phyloP scores from a whole-genome alignment of 129 eudicot species.

The Flaveria bidentis region DNA sequence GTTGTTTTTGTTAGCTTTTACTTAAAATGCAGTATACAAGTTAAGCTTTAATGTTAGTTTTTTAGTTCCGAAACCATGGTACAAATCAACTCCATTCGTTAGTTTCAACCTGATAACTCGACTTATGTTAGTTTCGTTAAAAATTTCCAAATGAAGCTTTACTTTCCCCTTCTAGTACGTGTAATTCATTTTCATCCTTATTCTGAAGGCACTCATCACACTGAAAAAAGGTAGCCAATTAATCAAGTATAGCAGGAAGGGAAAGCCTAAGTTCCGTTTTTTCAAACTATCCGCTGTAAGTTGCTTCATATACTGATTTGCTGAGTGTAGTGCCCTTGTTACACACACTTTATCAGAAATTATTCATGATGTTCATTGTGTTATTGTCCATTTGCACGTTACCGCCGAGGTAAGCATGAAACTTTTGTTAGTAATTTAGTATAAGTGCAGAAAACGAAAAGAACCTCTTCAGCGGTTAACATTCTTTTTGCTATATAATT shows the following conservation, averaged over 20 bases:
- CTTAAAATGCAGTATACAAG: background rate
- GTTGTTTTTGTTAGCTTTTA: background rate
- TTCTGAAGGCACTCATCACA: conserved; percentile 65
- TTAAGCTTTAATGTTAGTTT: background rate
- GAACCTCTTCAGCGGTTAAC: background rate
- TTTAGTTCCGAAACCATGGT: background rate
- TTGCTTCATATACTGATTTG: conserved; percentile 22
- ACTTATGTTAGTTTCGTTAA: background rate
- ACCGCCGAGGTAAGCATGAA: background rate
- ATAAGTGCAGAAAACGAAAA: background rate
- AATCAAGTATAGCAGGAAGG: conserved; percentile 73
- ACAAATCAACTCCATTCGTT: too few relatives aligned
- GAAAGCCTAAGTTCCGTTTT: conserved; percentile 75
- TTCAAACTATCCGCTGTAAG: conserved; percentile 79
- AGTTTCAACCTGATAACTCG: background rate
- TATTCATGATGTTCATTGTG: background rate
- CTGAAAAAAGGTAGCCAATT: conserved; percentile 77
- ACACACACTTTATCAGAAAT: conserved; percentile 1
- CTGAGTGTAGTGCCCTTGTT: conserved; percentile 10
- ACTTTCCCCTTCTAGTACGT: background rate
- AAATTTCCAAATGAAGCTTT: background rate
- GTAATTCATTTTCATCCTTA: conserved; percentile 6
- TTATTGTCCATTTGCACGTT: background rate
- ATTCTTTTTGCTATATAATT: background rate
- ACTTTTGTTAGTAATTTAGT: background rate